Evolutionary conservation across 805 yeast species (phyloP).

Genomic region (Candida michaelii): DNA sequence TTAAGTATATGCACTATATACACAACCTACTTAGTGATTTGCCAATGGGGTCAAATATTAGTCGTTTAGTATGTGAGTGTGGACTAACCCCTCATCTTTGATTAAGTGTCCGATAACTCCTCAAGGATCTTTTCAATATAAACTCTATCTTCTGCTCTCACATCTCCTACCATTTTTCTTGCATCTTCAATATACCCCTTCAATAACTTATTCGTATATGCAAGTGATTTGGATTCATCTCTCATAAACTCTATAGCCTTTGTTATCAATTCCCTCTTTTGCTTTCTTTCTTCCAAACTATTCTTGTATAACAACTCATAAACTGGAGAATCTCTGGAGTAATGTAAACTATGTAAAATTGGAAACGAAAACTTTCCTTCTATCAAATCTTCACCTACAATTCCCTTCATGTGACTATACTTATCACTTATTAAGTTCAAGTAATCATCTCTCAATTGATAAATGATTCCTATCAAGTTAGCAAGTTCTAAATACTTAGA

Average conservation of each 20-base stretch:
- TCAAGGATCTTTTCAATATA: conserved; percentile 18
- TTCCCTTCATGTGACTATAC: conserved; percentile 63
- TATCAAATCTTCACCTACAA: conserved; percentile 75
- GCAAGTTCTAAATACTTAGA: conserved; percentile 47
- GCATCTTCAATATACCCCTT: conserved; percentile 8
- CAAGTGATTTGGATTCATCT: conserved; percentile 23
- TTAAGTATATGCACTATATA: neutral
- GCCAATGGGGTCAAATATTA: no score
- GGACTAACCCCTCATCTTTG: no score
- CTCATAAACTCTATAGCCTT: conserved; percentile 24
- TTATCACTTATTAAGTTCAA: conserved; percentile 59
- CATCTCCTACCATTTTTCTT: conserved; percentile 20
- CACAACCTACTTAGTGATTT: no score
- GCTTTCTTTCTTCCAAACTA: conserved; percentile 17
- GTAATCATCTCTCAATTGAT: conserved; percentile 85
- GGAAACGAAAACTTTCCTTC: conserved; percentile 92
- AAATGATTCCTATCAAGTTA: conserved; percentile 74
- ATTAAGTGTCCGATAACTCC: conserved; percentile 19
- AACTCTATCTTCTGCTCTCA: no score
- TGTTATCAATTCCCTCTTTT: conserved; percentile 15
- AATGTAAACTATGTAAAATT: conserved; percentile 54
- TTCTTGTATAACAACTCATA: conserved; percentile 21
- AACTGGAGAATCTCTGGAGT: conserved; percentile 21
- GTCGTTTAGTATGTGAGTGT: no score
- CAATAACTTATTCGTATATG: conserved; percentile 18